Percentiles rank a stretch among this genome's conserved stretches.
These are phyloP conservation scores for Cetradonia linearis DNA, from an alignment of 495 filamentous ascomycete genomes.

Conservation along the genomic window DNA sequence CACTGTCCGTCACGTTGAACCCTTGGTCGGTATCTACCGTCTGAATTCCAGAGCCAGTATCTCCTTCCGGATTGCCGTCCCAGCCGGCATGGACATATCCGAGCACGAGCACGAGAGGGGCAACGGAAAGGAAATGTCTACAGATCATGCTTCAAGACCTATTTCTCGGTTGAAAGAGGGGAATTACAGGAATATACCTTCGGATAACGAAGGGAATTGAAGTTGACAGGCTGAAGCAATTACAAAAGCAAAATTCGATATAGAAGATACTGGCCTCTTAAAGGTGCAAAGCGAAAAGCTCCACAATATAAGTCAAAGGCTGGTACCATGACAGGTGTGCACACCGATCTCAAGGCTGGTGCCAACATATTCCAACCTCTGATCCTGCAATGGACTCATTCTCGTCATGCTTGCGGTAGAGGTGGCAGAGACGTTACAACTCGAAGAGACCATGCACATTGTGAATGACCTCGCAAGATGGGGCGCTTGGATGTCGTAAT, in stretches of 20 bases:
- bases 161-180: background rate
- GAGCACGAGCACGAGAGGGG: background rate
- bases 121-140: background rate
- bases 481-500: background rate
- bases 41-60: background rate
- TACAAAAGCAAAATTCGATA: background rate
- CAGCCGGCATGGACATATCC: background rate
- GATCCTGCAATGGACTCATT: no score
- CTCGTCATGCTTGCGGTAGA: no score
- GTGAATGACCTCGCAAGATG: background rate
- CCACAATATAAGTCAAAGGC: background rate
- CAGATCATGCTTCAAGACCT: background rate
- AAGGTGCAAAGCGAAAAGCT: background rate
- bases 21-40: background rate
- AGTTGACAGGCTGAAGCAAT: background rate
- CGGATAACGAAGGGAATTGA: background rate
- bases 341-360: background rate
- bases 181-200: background rate
- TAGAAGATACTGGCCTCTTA: background rate
- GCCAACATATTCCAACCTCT: background rate
- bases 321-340: background rate
- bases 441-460: background rate
- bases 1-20: background rate
- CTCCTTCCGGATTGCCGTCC: background rate
- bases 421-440: no score